A percentile compares a stretch with the other conserved stretches of the same genome.
phyloP scores from a whole-genome alignment of 78 protist genomes.

The Dictyostelium capitatum region DNA sequence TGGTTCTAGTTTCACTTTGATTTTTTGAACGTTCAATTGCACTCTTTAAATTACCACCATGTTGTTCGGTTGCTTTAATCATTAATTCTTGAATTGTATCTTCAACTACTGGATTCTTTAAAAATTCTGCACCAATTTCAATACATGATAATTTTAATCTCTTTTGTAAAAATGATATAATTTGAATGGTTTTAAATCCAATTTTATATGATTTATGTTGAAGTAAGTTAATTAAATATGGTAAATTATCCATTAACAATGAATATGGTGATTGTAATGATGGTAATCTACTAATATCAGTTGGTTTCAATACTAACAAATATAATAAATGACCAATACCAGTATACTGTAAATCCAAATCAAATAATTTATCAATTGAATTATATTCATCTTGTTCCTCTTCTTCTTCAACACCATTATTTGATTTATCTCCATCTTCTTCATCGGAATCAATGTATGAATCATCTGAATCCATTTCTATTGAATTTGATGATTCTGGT shows the following conservation, averaged over 20 bases:
- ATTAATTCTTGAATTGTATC: conserved; percentile 9
- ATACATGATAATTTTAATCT: conserved; percentile 25
- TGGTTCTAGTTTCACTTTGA: background rate
- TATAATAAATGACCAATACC: conserved; percentile 66
- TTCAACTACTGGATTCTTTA: conserved; percentile 14
- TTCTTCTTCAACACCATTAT: background rate
- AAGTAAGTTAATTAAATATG: conserved; percentile 48
- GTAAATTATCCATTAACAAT: conserved; percentile 29
- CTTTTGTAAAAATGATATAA: conserved; percentile 56
- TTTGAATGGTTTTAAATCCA: conserved; percentile 78
- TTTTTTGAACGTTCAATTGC: background rate
- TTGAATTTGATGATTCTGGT: background rate
- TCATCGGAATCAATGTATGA: background rate
- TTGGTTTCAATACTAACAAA: conserved; percentile 35
- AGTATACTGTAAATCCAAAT: conserved; percentile 41
- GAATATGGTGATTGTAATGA: conserved; percentile 33
- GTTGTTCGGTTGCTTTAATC: background rate
- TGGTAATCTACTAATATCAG: conserved; percentile 32
- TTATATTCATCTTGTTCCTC: background rate
- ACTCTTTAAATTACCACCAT: background rate
- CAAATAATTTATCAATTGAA: conserved; percentile 32
- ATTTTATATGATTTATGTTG: conserved; percentile 26
- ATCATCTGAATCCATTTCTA: background rate
- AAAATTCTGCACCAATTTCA: background rate
- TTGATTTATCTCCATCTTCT: background rate